Percentiles rank a stretch among this genome's conserved stretches.
Evolutionary conservation across 306 rosid genomes (phyloP).

Genomic region (Senna tora): DNA sequence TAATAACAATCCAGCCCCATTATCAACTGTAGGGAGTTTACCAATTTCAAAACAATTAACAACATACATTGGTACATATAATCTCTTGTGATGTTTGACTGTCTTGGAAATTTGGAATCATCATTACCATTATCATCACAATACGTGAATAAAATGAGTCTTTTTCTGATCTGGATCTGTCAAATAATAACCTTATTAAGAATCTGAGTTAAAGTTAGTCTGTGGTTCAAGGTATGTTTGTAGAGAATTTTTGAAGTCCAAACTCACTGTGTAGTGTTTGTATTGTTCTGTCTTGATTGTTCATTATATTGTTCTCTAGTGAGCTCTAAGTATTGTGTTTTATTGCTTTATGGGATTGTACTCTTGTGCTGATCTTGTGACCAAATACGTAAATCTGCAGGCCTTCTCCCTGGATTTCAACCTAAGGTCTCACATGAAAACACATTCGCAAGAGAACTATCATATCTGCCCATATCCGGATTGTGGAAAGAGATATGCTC

Average conservation of each 20-base stretch:
- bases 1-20: neutral
- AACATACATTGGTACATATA: too few species aligned
- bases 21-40: neutral
- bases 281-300: neutral
- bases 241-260: constrained; percentile 6
- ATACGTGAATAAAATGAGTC: neutral
- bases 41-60: neutral
- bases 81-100: constrained; percentile 1
- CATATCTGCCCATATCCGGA: constrained; percentile 89
- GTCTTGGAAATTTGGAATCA: neutral
- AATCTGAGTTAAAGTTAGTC: neutral
- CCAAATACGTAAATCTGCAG: constrained; percentile 46
- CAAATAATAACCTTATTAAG: constrained; percentile 5
- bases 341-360: neutral
- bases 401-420: constrained; percentile 96
- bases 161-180: neutral
- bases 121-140: neutral
- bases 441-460: constrained; percentile 97
- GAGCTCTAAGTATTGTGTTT: constrained; percentile 11
- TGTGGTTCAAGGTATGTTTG: neutral
- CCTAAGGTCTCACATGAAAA: constrained; percentile 95
- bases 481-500: constrained; percentile 98
- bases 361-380: constrained; percentile 2
- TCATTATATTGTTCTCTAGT: neutral
- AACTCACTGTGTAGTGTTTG: neutral